These are phyloP conservation scores for Fonsecaea multimorphosa DNA, from an alignment of 2,329 filamentous ascomycete genomes.

Conservation along the genomic window DNA sequence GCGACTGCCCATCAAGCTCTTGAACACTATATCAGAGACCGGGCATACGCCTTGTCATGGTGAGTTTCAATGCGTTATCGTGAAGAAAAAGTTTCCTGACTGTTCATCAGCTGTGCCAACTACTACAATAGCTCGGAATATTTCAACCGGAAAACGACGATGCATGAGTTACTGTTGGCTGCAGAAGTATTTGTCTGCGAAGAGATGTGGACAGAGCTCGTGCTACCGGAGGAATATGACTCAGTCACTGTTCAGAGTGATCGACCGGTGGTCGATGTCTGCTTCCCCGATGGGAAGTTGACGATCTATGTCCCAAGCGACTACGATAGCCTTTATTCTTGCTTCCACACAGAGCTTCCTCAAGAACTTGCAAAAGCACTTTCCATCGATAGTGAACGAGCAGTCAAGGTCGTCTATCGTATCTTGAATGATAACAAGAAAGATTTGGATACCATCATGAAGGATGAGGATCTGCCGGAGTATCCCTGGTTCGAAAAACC, in stretches of 20 bases:
- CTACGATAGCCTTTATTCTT: constrained; percentile 25
- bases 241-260: constrained; percentile 14
- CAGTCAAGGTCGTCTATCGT: constrained; percentile 28
- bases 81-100: constrained; percentile 14
- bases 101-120: constrained; percentile 27
- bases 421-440: constrained; percentile 27
- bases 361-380: constrained; percentile 20
- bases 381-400: constrained; percentile 10
- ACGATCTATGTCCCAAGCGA: constrained; percentile 26
- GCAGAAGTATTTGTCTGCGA: constrained; percentile 28
- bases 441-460: constrained; percentile 24
- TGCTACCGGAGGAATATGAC: constrained; percentile 5
- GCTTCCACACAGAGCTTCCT: constrained; percentile 31
- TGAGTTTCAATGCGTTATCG: constrained; percentile 22
- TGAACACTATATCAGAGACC: constrained; percentile 22
- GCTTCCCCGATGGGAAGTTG: constrained; percentile 14
- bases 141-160: constrained; percentile 23
- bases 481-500: constrained; percentile 27
- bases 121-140: constrained; percentile 25
- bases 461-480: constrained; percentile 27
- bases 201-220: constrained; percentile 27
- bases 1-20: constrained; percentile 14
- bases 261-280: constrained; percentile 18
- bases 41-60: constrained; percentile 33
- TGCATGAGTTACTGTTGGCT: constrained; percentile 19